Conservation (phyloP, 306 rosid species). For the Citrullus amarus region DNA sequence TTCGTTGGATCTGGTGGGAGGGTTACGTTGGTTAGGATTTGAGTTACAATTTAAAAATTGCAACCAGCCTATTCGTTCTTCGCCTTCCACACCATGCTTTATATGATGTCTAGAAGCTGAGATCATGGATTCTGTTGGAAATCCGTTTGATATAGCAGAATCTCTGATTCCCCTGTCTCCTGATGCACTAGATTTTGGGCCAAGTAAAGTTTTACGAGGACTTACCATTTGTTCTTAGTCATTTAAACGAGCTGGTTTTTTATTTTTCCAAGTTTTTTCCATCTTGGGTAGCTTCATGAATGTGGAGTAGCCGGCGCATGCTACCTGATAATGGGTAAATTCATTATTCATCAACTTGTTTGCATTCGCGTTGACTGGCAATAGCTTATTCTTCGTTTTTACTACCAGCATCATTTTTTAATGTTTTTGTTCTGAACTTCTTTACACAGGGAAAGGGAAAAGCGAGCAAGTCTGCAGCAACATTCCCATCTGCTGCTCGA, state of each 20-base stretch:
- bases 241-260: not conserved
- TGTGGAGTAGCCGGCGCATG: not conserved
- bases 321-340: slow-evolving; percentile 4
- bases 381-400: slow-evolving; percentile 1
- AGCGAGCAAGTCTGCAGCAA: slow-evolving; percentile 21
- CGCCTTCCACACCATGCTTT: not conserved
- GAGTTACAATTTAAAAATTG: not conserved
- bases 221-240: not conserved
- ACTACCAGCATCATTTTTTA: not conserved
- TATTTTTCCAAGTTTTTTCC: not conserved
- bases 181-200: not conserved
- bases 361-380: not conserved
- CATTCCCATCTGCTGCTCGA: slow-evolving; percentile 83
- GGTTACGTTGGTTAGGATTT: not conserved
- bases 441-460: slow-evolving; percentile 42
- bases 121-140: not conserved
- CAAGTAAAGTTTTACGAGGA: not conserved
- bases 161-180: not conserved
- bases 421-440: slow-evolving; percentile 10
- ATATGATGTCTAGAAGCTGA: not conserved
- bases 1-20: not conserved
- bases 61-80: not conserved
- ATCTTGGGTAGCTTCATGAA: not conserved
- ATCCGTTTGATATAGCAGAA: not conserved
- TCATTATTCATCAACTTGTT: not conserved